These are phyloP conservation scores for Phytophthora uliginosa DNA, from an alignment of 352 stramenopile genomes.

Conservation along the genomic window DNA sequence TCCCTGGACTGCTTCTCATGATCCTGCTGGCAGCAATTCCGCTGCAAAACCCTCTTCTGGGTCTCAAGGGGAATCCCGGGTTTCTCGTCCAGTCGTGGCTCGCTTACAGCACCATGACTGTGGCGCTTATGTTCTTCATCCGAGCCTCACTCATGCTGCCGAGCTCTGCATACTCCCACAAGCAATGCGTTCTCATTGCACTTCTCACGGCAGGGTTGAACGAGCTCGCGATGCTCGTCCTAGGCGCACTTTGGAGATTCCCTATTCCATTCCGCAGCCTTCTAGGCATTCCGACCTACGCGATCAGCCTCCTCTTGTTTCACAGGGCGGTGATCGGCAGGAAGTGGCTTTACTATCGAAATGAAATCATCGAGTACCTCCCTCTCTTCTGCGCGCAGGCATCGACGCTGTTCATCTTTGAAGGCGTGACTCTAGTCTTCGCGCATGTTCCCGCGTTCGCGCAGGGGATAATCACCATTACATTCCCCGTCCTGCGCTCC, in stretches of 20 bases:
- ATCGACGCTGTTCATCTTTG: constrained; percentile 29
- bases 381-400: constrained; percentile 23
- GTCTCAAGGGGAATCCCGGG: neutral
- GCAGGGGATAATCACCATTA: constrained; percentile 19
- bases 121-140: constrained; percentile 21
- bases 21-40: constrained; percentile 16
- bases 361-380: constrained; percentile 15
- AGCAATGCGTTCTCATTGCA: constrained; percentile 10
- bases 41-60: constrained; percentile 6
- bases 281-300: constrained; percentile 7
- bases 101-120: constrained; percentile 15
- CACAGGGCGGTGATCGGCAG: constrained; percentile 1
- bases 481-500: constrained; percentile 16
- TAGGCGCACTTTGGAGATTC: constrained; percentile 23
- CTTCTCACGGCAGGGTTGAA: constrained; percentile 9
- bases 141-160: constrained; percentile 10
- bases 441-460: neutral
- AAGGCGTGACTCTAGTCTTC: constrained; percentile 26
- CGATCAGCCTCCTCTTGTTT: neutral
- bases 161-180: constrained; percentile 23
- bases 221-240: constrained; percentile 12
- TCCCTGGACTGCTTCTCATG: constrained; percentile 19
- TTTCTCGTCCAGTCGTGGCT: constrained; percentile 23
- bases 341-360: constrained; percentile 1
- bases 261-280: constrained; percentile 31